Percentiles rank a stretch among this genome's conserved stretches.
phyloP scores from a whole-genome alignment of 179 eudicot genomes.

The Silene noctiflora region DNA sequence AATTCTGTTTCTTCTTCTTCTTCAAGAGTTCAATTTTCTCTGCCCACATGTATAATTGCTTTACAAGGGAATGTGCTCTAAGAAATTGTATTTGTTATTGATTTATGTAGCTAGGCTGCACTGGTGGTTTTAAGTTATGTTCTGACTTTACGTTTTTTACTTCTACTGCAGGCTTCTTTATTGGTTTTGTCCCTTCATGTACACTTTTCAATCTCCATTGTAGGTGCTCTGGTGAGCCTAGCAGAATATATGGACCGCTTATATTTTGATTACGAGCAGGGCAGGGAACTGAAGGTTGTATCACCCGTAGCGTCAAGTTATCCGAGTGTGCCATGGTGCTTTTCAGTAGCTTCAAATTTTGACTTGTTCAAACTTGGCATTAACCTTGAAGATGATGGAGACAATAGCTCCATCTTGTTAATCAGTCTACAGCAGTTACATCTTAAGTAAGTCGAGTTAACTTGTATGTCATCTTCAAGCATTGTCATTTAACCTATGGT shows the following conservation, averaged over 20 bases:
- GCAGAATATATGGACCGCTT: constrained; percentile 32
- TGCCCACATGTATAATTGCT: neutral
- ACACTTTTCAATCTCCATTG: constrained; percentile 56
- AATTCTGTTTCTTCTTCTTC: too few species aligned
- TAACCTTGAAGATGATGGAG: constrained; percentile 61
- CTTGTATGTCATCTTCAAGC: neutral
- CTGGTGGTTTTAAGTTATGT: neutral
- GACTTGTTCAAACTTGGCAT: constrained; percentile 44
- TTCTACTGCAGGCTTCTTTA: constrained; percentile 51
- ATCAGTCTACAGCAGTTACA: constrained; percentile 44
- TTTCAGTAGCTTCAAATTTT: constrained; percentile 42
- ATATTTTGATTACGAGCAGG: constrained; percentile 30
- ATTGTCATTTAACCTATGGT: neutral
- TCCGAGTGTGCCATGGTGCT: constrained; percentile 32
- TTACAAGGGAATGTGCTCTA: neutral
- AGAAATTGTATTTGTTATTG: neutral
- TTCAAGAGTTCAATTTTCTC: neutral
- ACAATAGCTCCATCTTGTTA: constrained; percentile 37
- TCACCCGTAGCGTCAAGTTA: constrained; percentile 30
- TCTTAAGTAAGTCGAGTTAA: constrained; percentile 40
- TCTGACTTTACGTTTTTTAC: neutral
- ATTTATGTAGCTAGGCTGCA: neutral
- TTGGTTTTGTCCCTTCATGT: constrained; percentile 40
- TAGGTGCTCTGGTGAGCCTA: constrained; percentile 43
- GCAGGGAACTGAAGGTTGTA: constrained; percentile 9